Conservation (phyloP, 139 green algal genomes). For the Trebouxia sp. region DNA sequence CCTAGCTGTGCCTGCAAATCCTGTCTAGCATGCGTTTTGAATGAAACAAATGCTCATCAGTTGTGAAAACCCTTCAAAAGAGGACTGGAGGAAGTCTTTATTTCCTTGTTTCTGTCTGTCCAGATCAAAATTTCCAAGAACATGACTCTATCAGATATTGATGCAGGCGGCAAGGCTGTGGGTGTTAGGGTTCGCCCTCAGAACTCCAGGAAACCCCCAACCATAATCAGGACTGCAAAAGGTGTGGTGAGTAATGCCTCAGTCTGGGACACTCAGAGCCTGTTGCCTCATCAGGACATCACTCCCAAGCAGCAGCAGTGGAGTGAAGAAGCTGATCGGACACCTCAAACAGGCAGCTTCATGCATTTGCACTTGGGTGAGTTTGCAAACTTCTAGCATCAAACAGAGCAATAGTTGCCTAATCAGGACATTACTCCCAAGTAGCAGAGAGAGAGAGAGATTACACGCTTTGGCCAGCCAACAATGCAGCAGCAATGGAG, state of each 20-base stretch:
- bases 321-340: constrained; percentile 33
- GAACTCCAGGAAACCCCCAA: constrained; percentile 25
- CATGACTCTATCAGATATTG: no score
- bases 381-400: neutral
- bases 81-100: no score
- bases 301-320: constrained; percentile 35
- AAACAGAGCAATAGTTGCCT: neutral
- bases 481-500: constrained; percentile 37
- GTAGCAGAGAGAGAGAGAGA: neutral
- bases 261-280: constrained; percentile 78
- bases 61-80: no score
- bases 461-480: no score
- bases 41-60: no score
- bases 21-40: no score
- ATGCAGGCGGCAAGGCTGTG: constrained; percentile 58
- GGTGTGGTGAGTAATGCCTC: constrained; percentile 88
- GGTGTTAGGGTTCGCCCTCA: constrained; percentile 49
- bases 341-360: constrained; percentile 68
- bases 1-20: no score
- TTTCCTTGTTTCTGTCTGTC: no score
- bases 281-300: constrained; percentile 52
- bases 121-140: no score
- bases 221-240: constrained; percentile 60
- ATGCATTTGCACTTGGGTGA: constrained; percentile 89
- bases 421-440: no score